Evolutionary conservation across 345 rosid species (phyloP), one percentile per base, ranked within the genome.

Genomic region (Anastatica hierochuntica): DNA sequence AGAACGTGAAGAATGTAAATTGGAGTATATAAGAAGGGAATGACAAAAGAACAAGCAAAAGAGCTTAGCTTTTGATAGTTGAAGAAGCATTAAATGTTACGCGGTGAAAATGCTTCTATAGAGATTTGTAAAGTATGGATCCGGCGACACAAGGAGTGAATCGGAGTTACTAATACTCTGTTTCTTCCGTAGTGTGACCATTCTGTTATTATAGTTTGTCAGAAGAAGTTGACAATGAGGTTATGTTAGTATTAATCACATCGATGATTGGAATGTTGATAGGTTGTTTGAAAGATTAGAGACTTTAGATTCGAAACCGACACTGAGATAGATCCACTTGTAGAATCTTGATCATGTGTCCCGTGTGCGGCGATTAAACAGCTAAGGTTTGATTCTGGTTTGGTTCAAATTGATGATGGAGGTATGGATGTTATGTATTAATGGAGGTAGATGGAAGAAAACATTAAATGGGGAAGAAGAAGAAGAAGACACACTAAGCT

Each of bases 1-100:
- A 58, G 56, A 66, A 51, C 53, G 64, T 58, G 64, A 57, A 26
- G 70, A 66, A 50, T 30, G 57, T 66, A 36, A 66, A 34, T 49
- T 43, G 17, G 46, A 57, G 44, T 43, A 37, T 51, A 29, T 51
- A 43, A 52, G 51, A 34, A 56, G 19, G 58, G 64, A 65, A 65
- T 65, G 59, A 33, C 4, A 43, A 48, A 43, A 14, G 27, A 56
- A 10, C 29, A 17, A 24, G 30, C 21, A 45, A 14, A 19, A 19
- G 53, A 23, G 37, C 33, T 29, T n/a, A n/a, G n/a, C n/a, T 57
- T 29, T 26, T 18, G 41, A 57, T n/a, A 27, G 58, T 50, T 66
- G 64, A 36, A 65, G 34, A 48, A 51, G 37, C 49, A 58, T 36
- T 66, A 15, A 66, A 44, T 66, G 55, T 66, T 14, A 51, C 21